Percentiles rank a stretch among this genome's conserved stretches.
These are phyloP conservation scores for Mrakia blollopis DNA, from an alignment of 768 basidiomycete genomes.

Conservation along the genomic window DNA sequence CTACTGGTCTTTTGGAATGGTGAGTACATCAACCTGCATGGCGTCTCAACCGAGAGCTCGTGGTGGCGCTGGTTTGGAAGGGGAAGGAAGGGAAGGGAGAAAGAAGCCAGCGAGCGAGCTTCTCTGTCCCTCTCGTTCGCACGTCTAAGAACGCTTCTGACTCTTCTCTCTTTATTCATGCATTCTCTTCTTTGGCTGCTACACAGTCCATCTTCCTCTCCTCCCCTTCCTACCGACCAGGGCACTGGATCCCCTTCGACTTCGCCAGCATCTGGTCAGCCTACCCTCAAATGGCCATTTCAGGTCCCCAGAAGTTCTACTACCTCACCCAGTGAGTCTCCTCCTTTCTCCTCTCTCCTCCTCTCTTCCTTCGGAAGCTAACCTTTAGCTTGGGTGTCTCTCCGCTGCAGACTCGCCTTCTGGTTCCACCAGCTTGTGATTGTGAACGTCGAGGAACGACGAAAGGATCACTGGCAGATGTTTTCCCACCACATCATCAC, in stretches of 20 bases:
- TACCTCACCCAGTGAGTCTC: conserved; percentile 62
- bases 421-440: conserved; percentile 88
- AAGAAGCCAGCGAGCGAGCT: too few relatives aligned
- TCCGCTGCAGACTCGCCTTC: conserved; percentile 55
- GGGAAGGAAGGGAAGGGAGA: too few relatives aligned
- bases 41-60: not conserved
- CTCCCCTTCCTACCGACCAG: conserved; percentile 27
- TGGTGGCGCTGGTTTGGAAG: not conserved
- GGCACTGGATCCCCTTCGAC: conserved; percentile 29
- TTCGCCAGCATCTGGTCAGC: conserved; percentile 23
- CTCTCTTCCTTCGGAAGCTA: not conserved
- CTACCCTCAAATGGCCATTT: conserved; percentile 27
- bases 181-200: too few relatives aligned
- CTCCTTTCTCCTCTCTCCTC: not conserved
- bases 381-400: not conserved
- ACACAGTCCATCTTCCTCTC: conserved; percentile 23
- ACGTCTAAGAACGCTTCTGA: not conserved
- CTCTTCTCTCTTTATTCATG: not conserved
- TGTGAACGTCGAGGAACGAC: conserved; percentile 82
- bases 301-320: conserved; percentile 48
- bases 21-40: conserved; percentile 57
- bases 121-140: not conserved
- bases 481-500: conserved; percentile 93
- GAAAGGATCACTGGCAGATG: conserved; percentile 95
- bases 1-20: conserved; percentile 74